phyloP scores from a whole-genome alignment of 495 filamentous ascomycete species.

The Podospora australis region DNA sequence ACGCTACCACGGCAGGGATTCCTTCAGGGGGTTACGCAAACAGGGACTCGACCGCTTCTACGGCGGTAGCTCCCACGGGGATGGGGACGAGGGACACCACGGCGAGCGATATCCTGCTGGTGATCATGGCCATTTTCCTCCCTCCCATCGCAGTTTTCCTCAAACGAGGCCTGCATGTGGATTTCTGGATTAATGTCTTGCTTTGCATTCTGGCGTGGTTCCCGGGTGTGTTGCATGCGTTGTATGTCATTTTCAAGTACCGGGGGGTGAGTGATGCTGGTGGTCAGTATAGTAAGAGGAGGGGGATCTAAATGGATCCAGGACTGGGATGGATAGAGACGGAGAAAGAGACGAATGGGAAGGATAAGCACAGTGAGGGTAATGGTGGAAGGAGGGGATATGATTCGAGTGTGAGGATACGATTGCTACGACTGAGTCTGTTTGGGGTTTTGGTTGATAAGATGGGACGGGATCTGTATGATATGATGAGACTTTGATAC shows the following conservation, averaged over 20 bases:
- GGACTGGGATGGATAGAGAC: too few species aligned
- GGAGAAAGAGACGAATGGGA: too few species aligned
- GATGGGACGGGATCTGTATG: too few species aligned
- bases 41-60: not conserved
- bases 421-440: too few species aligned
- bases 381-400: too few species aligned
- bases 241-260: slow-evolving; percentile 35
- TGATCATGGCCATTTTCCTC: slow-evolving; percentile 64
- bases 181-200: slow-evolving; percentile 81
- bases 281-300: not conserved
- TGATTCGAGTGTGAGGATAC: too few species aligned
- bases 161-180: slow-evolving; percentile 74
- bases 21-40: not conserved
- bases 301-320: not conserved
- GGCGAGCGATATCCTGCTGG: slow-evolving; percentile 7
- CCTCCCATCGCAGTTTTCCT: slow-evolving; percentile 90
- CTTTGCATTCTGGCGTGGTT: slow-evolving; percentile 79
- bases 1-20: not conserved
- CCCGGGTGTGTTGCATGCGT: slow-evolving; percentile 67
- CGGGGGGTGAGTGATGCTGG: not conserved
- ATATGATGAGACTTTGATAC: too few species aligned
- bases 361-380: too few species aligned
- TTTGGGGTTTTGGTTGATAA: too few species aligned
- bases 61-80: not conserved
- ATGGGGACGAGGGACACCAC: not conserved